These are phyloP conservation scores for Trichosanthes truncata DNA, from an alignment of 306 rosid species.

Conservation along the genomic window DNA sequence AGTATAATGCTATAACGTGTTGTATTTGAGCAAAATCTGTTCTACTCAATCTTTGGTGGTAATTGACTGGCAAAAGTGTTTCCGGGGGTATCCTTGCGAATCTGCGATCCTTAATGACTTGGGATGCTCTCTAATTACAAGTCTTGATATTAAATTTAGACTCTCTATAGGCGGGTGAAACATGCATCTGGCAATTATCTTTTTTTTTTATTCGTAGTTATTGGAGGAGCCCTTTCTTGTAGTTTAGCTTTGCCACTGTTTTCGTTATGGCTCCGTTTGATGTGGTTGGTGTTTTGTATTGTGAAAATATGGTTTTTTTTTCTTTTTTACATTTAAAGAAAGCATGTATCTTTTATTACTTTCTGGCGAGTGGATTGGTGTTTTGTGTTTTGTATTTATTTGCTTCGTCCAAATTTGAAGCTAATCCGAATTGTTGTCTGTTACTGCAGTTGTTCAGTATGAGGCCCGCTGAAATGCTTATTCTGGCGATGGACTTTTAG, in stretches of 20 bases:
- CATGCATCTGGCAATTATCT: neutral
- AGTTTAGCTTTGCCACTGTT: neutral
- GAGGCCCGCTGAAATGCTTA: conserved; percentile 17
- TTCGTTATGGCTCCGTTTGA: neutral
- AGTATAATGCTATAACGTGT: neutral
- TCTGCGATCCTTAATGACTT: neutral
- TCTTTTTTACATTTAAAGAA: neutral
- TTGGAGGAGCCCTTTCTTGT: neutral
- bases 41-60: neutral
- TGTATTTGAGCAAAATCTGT: neutral
- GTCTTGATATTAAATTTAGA: neutral
- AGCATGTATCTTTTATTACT: neutral
- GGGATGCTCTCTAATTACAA: neutral
- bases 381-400: neutral
- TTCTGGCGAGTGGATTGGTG: too few species aligned
- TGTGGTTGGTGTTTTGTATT: neutral
- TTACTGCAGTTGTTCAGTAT: conserved; percentile 15
- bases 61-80: neutral
- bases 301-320: neutral
- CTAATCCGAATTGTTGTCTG: neutral
- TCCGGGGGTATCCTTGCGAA: neutral
- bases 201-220: neutral
- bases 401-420: neutral
- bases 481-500: neutral
- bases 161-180: neutral